Conservation (phyloP, 495 filamentous ascomycete genomes). For the Jackrogersella multiformis region DNA sequence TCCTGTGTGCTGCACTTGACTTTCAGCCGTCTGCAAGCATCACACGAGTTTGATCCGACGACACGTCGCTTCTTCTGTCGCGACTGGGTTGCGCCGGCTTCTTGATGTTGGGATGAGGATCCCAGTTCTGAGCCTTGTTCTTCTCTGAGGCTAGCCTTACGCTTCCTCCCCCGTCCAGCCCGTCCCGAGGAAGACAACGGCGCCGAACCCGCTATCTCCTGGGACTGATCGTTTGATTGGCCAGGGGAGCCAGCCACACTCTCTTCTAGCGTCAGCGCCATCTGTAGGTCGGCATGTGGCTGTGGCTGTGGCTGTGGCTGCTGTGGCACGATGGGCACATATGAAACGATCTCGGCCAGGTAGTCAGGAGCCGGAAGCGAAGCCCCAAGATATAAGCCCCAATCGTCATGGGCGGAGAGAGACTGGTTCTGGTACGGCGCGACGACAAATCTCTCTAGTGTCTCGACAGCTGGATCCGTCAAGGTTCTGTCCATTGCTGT, state of each 20-base stretch:
- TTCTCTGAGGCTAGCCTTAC: background rate
- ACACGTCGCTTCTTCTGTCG: background rate
- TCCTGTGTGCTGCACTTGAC: background rate
- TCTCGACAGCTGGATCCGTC: no score
- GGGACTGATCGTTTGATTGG: background rate
- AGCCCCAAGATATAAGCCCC: background rate
- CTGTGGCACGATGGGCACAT: background rate
- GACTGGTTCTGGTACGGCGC: background rate
- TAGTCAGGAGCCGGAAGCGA: background rate
- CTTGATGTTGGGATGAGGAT: background rate
- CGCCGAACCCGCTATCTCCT: background rate
- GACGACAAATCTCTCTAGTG: background rate
- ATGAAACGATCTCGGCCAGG: background rate
- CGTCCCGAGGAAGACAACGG: no score
- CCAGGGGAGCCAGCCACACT: background rate
- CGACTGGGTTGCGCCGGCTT: background rate
- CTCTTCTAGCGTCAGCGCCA: background rate
- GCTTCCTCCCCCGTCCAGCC: background rate
- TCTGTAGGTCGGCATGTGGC: background rate
- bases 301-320: background rate
- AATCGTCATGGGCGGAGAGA: background rate
- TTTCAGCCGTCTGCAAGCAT: constrained; percentile 4
- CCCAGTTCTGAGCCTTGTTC: background rate
- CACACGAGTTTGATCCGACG: background rate
- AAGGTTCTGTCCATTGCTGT: no score